Conservation (phyloP, 2,329 filamentous ascomycete genomes). For the Sporothrix schenckii region DNA sequence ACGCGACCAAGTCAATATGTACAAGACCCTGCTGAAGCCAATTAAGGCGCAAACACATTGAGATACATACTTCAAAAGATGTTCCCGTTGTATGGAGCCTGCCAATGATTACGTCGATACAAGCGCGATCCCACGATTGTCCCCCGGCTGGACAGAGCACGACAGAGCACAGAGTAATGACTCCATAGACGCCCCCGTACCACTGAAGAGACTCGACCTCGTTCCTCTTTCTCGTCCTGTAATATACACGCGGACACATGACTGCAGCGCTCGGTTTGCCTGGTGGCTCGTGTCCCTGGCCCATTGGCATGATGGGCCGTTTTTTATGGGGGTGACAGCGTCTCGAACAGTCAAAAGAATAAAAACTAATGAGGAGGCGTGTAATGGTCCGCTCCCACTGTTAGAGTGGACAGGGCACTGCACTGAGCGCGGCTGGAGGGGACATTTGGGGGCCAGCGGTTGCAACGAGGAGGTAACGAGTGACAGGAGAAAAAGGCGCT, state of each 20-base stretch:
- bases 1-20: too few relatives aligned
- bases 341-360: neutral
- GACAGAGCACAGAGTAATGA: too few relatives aligned
- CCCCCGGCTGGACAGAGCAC: neutral
- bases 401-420: neutral
- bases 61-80: neutral
- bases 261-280: conserved; percentile 24
- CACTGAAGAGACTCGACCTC: neutral
- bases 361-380: neutral
- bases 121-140: conserved; percentile 4
- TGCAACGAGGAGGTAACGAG: neutral
- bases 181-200: too few relatives aligned
- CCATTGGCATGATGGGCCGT: neutral
- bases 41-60: too few relatives aligned
- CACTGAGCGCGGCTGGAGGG: neutral
- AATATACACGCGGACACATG: conserved; percentile 11
- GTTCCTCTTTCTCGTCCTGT: neutral
- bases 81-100: neutral
- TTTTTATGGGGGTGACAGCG: neutral
- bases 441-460: conserved; percentile 15
- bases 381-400: neutral
- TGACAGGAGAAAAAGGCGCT: neutral
- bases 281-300: conserved; percentile 26
- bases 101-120: conserved; percentile 7
- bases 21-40: too few relatives aligned